A percentile compares a stretch with the other conserved stretches of the same genome.
phyloP scores from a whole-genome alignment of 768 basidiomycete genomes.

The Kwoniella shandongensis region DNA sequence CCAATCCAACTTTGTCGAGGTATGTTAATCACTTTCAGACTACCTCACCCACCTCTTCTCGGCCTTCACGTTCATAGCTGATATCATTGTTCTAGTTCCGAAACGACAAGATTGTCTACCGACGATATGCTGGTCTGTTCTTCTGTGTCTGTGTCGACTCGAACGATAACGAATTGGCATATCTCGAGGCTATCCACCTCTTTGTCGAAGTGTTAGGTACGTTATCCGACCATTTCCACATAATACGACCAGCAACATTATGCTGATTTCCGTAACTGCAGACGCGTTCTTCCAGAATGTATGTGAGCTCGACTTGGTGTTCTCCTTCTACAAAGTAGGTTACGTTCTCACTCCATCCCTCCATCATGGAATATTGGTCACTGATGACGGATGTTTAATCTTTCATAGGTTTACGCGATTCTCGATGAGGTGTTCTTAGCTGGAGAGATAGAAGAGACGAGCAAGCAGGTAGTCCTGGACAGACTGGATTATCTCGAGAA shows the following conservation, averaged over 20 bases:
- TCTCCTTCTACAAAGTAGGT: constrained; percentile 94
- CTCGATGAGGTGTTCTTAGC: constrained; percentile 97
- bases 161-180: constrained; percentile 96
- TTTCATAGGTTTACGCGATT: constrained; percentile 84
- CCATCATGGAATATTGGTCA: neutral
- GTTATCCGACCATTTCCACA: constrained; percentile 40
- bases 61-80: neutral
- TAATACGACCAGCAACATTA: neutral
- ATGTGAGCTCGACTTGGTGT: constrained; percentile 94
- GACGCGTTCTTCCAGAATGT: constrained; percentile 99
- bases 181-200: constrained; percentile 94
- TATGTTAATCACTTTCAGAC: constrained; percentile 52
- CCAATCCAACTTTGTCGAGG: constrained; percentile 99
- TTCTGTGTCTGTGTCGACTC: constrained; percentile 97
- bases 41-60: neutral
- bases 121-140: constrained; percentile 95
- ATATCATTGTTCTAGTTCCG: too few relatives aligned
- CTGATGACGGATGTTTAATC: neutral
- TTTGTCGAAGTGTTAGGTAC: constrained; percentile 95
- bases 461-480: constrained; percentile 89
- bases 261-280: constrained; percentile 47
- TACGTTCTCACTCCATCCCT: neutral
- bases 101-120: constrained; percentile 95
- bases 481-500: constrained; percentile 91
- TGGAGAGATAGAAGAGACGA: constrained; percentile 97